Conservation (phyloP, 2,329 filamentous ascomycete genomes). For the Clonostachys chloroleuca region DNA sequence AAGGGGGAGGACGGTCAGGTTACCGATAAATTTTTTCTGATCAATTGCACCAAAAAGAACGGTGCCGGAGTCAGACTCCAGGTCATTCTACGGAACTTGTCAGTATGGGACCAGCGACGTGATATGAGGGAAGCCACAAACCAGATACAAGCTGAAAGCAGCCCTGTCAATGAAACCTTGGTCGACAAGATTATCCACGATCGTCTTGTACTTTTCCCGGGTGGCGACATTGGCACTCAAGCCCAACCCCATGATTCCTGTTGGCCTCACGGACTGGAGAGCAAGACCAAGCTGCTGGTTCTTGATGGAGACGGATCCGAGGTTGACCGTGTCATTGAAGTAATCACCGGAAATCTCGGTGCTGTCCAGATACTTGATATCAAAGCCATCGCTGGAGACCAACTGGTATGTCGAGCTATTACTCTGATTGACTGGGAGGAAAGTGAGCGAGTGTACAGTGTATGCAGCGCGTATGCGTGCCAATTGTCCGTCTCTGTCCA, state of each 20-base stretch:
- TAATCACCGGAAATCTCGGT: slow-evolving; percentile 52
- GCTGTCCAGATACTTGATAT: slow-evolving; percentile 58
- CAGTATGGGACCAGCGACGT: not conserved
- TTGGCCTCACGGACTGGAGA: slow-evolving; percentile 37
- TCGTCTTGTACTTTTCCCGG: slow-evolving; percentile 41
- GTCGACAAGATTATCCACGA: slow-evolving; percentile 60
- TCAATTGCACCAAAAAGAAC: slow-evolving; percentile 80
- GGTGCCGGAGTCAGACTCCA: slow-evolving; percentile 58
- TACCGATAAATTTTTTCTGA: slow-evolving; percentile 64
- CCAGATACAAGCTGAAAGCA: slow-evolving; percentile 66
- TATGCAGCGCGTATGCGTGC: too few relatives aligned
- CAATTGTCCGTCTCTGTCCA: too few relatives aligned
- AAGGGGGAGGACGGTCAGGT: slow-evolving; percentile 37
- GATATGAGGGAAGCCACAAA: slow-evolving; percentile 11
- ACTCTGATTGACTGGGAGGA: slow-evolving; percentile 25
- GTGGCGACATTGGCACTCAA: slow-evolving; percentile 47
- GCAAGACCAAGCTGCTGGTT: slow-evolving; percentile 54
- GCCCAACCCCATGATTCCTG: slow-evolving; percentile 56
- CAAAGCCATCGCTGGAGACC: slow-evolving; percentile 39
- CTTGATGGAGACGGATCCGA: slow-evolving; percentile 41
- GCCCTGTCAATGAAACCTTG: slow-evolving; percentile 58
- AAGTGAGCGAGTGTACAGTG: not conserved
- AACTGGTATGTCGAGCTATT: slow-evolving; percentile 43
- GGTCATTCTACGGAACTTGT: slow-evolving; percentile 41
- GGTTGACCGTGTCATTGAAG: slow-evolving; percentile 49